Evolutionary conservation across 768 basidiomycete genomes (phyloP).

Genomic region (Naganishia onofrii): DNA sequence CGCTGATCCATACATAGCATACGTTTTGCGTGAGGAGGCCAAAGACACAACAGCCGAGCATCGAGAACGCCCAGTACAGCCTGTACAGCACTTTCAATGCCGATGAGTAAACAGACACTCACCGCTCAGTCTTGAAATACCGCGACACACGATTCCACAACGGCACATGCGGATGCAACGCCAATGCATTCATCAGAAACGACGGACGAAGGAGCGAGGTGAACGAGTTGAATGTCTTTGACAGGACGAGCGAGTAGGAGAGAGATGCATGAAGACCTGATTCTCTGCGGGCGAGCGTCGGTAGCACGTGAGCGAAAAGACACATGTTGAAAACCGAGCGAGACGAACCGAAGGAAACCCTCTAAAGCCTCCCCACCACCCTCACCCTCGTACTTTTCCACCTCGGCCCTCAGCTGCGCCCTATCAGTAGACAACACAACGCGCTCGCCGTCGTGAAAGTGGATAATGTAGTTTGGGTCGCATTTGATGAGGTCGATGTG

Average conservation of each 20-base stretch:
- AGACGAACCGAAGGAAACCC: conserved; percentile 41
- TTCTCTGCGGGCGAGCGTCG: conserved; percentile 35
- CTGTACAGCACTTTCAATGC: too few relatives aligned
- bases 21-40: too few relatives aligned
- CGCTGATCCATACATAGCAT: too few relatives aligned
- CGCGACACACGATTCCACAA: conserved; percentile 46
- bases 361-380: conserved; percentile 51
- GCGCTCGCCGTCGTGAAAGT: conserved; percentile 55
- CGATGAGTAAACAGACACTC: conserved; percentile 6
- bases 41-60: too few relatives aligned
- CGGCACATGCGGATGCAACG: conserved; percentile 51
- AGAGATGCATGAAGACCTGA: conserved; percentile 51
- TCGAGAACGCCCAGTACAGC: too few relatives aligned
- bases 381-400: conserved; percentile 53
- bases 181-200: conserved; percentile 48
- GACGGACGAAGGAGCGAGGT: conserved; percentile 51
- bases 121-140: conserved; percentile 52
- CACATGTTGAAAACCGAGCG: too few relatives aligned
- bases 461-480: conserved; percentile 55
- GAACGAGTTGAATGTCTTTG: conserved; percentile 52
- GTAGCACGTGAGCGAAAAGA: too few relatives aligned
- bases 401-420: conserved; percentile 50
- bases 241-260: conserved; percentile 52
- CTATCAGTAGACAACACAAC: conserved; percentile 52
- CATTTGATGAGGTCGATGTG: conserved; percentile 54